Evolutionary conservation across 179 eudicot species (phyloP).

Genomic region (Beta macrorhiza): DNA sequence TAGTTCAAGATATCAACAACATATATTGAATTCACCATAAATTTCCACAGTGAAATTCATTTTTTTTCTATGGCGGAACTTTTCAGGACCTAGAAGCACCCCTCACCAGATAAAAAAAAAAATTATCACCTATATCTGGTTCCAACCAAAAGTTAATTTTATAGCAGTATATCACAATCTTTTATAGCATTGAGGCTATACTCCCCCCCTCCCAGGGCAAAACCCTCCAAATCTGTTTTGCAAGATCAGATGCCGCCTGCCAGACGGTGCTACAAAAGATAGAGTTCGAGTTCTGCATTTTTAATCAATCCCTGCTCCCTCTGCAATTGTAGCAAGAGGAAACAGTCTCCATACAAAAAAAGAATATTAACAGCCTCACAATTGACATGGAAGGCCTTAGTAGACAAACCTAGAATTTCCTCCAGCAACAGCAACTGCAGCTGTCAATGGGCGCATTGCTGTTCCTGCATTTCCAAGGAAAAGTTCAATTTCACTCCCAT

Average conservation of each 20-base stretch:
- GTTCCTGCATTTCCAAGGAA: slow-evolving; percentile 99
- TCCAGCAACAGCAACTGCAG: slow-evolving; percentile 97
- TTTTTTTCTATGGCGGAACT: background rate
- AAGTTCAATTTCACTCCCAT: slow-evolving; percentile 65
- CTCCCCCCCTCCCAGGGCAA: too few relatives aligned
- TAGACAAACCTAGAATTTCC: slow-evolving; percentile 79
- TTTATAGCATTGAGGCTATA: too few relatives aligned
- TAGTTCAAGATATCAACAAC: background rate
- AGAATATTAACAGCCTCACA: background rate
- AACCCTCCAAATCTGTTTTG: background rate
- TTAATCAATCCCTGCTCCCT: background rate
- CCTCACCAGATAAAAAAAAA: too few relatives aligned
- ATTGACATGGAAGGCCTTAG: background rate
- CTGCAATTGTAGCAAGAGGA: background rate
- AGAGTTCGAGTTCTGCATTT: too few relatives aligned
- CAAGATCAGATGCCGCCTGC: too few relatives aligned
- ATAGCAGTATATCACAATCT: too few relatives aligned
- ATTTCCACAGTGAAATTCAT: background rate
- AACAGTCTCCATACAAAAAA: background rate
- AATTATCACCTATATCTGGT: background rate
- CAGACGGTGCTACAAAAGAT: too few relatives aligned
- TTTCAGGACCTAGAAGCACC: background rate
- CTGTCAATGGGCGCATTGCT: slow-evolving; percentile 98
- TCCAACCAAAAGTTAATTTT: background rate
- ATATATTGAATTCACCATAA: background rate